Conservation (phyloP, 306 rosid genomes). For the Alnus glutinosa region DNA sequence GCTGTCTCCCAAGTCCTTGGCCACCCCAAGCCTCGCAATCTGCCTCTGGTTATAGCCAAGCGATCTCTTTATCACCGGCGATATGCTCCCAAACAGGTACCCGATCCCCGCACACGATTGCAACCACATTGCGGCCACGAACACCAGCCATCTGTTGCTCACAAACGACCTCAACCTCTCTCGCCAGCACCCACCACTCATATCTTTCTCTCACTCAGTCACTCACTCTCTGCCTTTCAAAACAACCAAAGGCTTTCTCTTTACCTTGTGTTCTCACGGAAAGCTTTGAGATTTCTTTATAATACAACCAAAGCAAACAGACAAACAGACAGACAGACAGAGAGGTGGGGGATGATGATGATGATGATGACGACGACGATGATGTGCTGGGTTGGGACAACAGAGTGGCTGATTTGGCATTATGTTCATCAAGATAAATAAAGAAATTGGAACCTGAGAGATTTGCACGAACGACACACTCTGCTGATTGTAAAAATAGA, state of each 20-base stretch:
- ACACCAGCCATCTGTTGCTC: conserved; percentile 83
- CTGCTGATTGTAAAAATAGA: neutral
- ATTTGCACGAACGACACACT: conserved; percentile 5
- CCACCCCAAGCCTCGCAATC: conserved; percentile 71
- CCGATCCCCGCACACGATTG: conserved; percentile 95
- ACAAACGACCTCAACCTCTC: conserved; percentile 50
- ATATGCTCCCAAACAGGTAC: conserved; percentile 83
- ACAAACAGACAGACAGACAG: neutral
- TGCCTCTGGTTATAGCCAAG: conserved; percentile 73
- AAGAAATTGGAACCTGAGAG: neutral
- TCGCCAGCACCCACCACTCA: conserved; percentile 33
- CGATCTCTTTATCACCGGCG: conserved; percentile 72
- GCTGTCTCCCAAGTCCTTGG: conserved; percentile 84
- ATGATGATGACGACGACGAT: neutral
- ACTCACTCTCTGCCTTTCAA: neutral
- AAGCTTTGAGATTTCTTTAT: neutral
- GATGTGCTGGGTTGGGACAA: neutral
- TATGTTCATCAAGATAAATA: neutral
- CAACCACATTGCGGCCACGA: conserved; percentile 93
- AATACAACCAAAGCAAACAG: neutral
- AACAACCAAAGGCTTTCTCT: neutral
- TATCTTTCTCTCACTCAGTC: neutral
- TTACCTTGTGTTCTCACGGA: neutral
- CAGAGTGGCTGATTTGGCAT: neutral
- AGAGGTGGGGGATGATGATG: neutral